Base-by-base conservation (phyloP, 257 asterid genomes). In the Phtheirospermum japonicum region DNA sequence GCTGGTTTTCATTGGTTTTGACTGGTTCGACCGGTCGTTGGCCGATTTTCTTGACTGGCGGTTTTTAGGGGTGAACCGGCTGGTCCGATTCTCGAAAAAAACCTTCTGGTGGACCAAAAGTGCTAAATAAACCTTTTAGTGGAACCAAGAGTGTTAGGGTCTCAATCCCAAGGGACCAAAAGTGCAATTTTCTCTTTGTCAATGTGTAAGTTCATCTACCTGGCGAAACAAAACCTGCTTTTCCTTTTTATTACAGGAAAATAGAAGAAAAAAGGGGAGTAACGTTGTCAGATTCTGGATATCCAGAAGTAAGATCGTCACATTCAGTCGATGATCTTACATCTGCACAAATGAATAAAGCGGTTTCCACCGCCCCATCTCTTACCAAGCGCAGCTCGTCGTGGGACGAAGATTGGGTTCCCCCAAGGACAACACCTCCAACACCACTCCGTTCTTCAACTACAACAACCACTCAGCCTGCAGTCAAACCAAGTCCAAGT, bases 221-320 rank as follows among this genome's bases (percentile, higher is more conserved):
- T 46, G 18, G n/a, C 16, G 7, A 49, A 26, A 26, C 42, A 18
- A 33, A 63, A 40, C 39, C 59, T 48, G 28, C 49, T 55, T 26
- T 63, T 12, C 19, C 49, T 37, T 23, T 71, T 20, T 20, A 11
- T 73, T 19, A 59, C 83, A 92, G 99, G 82, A 85, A 83, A 81
- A 85, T 93, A 34, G 99, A 93, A 87, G 99, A 87, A 80, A 93
- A 93, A 74, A 76, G 96, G 75, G 99, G 99, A 65, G 99, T 89
- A 55, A 84, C 94, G 43, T 71, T 93, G 70, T 70, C 88, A 3
- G 86, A 83, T 62, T 64, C 85, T 60, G 96, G 87, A 72, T 59
- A 71, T 66, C 73, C 87, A 11, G 95, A 87, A 63, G 56, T 70
- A 53, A 85, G 74, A 77, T 50, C 85, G 34, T 56, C 75, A 33